Conservation (phyloP, 1,284 basidiomycete genomes). For the Termitomyces sp. region DNA sequence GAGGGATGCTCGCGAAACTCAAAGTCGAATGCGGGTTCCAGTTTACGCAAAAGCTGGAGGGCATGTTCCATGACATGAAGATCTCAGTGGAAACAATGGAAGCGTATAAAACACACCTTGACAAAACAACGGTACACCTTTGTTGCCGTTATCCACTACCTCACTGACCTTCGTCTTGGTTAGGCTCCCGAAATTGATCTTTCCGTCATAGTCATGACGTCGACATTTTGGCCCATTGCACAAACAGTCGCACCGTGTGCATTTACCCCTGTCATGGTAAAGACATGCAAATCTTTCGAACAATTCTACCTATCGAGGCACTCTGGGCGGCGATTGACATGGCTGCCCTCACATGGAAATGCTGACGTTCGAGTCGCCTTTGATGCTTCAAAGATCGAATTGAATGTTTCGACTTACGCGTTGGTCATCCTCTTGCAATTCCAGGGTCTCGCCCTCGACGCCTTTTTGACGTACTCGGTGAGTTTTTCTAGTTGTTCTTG, state of each 20-base stretch:
- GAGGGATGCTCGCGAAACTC: conserved; percentile 96
- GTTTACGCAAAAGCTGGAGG: conserved; percentile 97
- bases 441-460: conserved; percentile 64
- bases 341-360: conserved; percentile 91
- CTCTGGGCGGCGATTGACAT: conserved; percentile 86
- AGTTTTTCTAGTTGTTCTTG: conserved; percentile 13
- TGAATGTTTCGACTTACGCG: conserved; percentile 92
- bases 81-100: conserved; percentile 82
- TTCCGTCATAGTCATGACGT: conserved; percentile 86
- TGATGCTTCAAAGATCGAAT: conserved; percentile 77
- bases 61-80: conserved; percentile 99
- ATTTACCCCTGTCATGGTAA: conserved; percentile 62
- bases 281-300: conserved; percentile 76
- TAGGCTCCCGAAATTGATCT: conserved; percentile 75
- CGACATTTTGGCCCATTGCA: conserved; percentile 89
- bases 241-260: conserved; percentile 59
- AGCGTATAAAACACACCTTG: conserved; percentile 62
- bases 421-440: conserved; percentile 89
- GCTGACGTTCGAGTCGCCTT: conserved; percentile 88
- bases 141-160: background rate
- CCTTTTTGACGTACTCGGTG: conserved; percentile 72
- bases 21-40: conserved; percentile 96
- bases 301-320: conserved; percentile 88
- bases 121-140: conserved; percentile 46
- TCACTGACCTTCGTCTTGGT: background rate